Evolutionary conservation across 352 stramenopile species (phyloP).

Genomic region (Phytophthora hybrid): DNA sequence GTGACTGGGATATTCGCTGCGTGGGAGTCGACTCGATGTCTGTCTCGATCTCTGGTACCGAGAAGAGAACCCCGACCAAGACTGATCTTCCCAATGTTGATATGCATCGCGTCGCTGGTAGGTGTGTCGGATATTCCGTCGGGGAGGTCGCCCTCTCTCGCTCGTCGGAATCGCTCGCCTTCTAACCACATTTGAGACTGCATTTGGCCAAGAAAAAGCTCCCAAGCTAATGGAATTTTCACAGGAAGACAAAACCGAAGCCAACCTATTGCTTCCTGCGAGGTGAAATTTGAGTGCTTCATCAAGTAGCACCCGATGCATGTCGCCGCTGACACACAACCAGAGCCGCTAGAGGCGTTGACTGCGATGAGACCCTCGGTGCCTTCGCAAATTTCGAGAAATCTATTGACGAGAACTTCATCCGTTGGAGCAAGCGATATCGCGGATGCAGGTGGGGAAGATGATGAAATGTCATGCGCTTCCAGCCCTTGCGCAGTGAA

Average conservation of each 20-base stretch:
- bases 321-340: conserved; percentile 83
- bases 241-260: conserved; percentile 94
- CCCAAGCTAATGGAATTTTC: conserved; percentile 84
- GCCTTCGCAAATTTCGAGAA: conserved; percentile 92
- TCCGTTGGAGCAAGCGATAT: conserved; percentile 28
- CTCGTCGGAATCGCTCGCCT: conserved; percentile 52
- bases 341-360: conserved; percentile 66
- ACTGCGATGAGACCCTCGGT: conserved; percentile 62
- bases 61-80: conserved; percentile 64
- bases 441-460: neutral
- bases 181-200: conserved; percentile 80
- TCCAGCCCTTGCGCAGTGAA: conserved; percentile 28
- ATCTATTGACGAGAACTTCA: conserved; percentile 77
- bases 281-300: conserved; percentile 97
- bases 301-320: conserved; percentile 98
- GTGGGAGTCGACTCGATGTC: conserved; percentile 9
- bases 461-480: conserved; percentile 26
- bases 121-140: conserved; percentile 15
- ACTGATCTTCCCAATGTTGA: conserved; percentile 74
- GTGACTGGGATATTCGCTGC: conserved; percentile 9
- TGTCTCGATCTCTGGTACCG: conserved; percentile 51
- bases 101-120: conserved; percentile 39
- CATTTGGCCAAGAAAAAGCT: conserved; percentile 92
- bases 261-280: conserved; percentile 95
- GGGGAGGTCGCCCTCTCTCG: conserved; percentile 17